Conservation (phyloP, 176 grass and related monocot genomes). For the Saccharum spontaneum region DNA sequence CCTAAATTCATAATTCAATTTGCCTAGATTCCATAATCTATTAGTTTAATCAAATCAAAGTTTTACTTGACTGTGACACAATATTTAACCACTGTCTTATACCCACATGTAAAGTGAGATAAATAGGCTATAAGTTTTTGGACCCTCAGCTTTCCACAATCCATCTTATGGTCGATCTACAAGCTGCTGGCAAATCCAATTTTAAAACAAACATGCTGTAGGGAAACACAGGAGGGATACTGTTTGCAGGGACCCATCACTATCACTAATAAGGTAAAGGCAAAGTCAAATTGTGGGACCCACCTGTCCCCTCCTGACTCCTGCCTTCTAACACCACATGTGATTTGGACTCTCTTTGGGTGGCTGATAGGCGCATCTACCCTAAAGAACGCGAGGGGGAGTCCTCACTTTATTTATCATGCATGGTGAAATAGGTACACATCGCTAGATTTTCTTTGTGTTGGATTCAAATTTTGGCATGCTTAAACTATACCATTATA, state of each 20-base stretch:
- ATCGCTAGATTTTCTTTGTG: slow-evolving; percentile 1
- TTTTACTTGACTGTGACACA: neutral
- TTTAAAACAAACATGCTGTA: neutral
- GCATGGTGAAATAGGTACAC: neutral
- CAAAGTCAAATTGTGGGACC: slow-evolving; percentile 58
- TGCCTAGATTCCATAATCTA: neutral
- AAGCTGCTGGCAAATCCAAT: neutral
- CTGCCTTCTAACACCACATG: slow-evolving; percentile 47
- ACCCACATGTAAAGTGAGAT: no score
- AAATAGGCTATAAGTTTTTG: no score
- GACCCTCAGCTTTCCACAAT: neutral
- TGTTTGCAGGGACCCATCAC: neutral
- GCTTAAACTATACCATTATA: neutral
- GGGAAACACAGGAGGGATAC: neutral
- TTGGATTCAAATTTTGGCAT: slow-evolving; percentile 19
- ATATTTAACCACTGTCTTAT: no score
- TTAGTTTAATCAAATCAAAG: neutral
- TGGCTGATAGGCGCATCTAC: slow-evolving; percentile 32
- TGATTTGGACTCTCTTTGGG: slow-evolving; percentile 52
- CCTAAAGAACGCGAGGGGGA: neutral
- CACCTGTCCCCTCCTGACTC: slow-evolving; percentile 49
- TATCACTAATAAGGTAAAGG: slow-evolving; percentile 42
- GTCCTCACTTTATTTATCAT: neutral
- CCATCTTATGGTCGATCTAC: neutral
- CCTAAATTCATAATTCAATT: neutral